Percentiles rank a stretch among this genome's conserved stretches.
Evolutionary conservation across 2,329 filamentous ascomycete genomes (phyloP).

Genomic region (Neopestalotiopsis sp.): DNA sequence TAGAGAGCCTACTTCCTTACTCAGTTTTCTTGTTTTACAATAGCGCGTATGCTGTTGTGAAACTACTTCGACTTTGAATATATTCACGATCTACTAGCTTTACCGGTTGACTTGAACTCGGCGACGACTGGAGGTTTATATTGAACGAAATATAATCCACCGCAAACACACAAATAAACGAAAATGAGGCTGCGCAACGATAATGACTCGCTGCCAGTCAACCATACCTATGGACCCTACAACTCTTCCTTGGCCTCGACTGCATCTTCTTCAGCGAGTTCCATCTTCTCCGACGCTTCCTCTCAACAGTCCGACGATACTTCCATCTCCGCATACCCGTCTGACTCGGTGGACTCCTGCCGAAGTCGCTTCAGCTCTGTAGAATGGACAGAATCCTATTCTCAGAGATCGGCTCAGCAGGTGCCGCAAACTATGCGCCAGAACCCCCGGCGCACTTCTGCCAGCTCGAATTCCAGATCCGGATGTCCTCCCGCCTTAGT

Average conservation of each 20-base stretch:
- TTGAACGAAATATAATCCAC: constrained; percentile 32
- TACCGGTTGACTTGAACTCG: constrained; percentile 56
- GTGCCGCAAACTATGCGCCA: constrained; percentile 67
- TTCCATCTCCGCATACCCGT: constrained; percentile 65
- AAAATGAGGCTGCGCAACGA: constrained; percentile 63
- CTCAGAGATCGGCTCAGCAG: no score
- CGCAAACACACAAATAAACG: constrained; percentile 27
- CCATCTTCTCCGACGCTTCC: constrained; percentile 77
- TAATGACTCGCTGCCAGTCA: constrained; percentile 57
- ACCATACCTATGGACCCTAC: constrained; percentile 63
- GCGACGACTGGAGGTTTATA: constrained; percentile 59
- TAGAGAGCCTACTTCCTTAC: constrained; percentile 47
- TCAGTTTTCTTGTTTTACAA: constrained; percentile 46
- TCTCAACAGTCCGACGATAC: constrained; percentile 74
- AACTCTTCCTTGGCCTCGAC: constrained; percentile 74
- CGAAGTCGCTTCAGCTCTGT: constrained; percentile 39
- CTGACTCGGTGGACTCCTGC: constrained; percentile 55
- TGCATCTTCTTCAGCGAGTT: constrained; percentile 76
- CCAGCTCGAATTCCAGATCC: constrained; percentile 58
- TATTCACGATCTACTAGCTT: constrained; percentile 46
- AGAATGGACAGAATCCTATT: no score
- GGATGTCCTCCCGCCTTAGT: constrained; percentile 76
- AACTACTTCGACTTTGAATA: constrained; percentile 46
- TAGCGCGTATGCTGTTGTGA: constrained; percentile 44
- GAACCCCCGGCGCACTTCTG: constrained; percentile 63